Evolutionary conservation across 106 monocot genomes (phyloP).

Genomic region (Dactylorhiza incarnata): DNA sequence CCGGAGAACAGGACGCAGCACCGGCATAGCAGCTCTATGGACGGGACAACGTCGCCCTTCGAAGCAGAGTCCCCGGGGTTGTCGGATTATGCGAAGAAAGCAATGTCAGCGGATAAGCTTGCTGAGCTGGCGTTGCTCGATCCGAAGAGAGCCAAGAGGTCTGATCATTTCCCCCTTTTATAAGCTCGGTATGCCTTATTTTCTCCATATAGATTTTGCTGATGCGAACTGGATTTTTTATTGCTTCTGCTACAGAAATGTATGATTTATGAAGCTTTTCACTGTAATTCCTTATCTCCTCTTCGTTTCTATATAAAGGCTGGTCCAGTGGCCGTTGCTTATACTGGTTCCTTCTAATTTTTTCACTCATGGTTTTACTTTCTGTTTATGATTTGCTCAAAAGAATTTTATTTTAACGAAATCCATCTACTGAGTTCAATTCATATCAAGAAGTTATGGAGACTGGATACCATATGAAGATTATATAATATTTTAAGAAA

Average conservation of each 20-base stretch:
- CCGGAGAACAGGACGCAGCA: constrained; percentile 20
- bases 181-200: neutral
- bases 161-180: neutral
- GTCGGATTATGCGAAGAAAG: constrained; percentile 78
- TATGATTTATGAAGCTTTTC: neutral
- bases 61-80: constrained; percentile 47
- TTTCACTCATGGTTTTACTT: neutral
- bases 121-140: constrained; percentile 76
- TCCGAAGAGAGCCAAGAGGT: constrained; percentile 95
- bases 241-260: neutral
- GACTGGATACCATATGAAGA: neutral
- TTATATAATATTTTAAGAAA: neutral
- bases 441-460: neutral
- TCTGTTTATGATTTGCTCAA: neutral
- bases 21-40: constrained; percentile 65
- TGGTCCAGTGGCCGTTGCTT: neutral
- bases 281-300: neutral
- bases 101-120: constrained; percentile 79
- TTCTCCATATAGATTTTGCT: neutral
- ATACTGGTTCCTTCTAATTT: neutral
- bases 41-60: constrained; percentile 32
- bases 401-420: neutral
- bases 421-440: neutral
- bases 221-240: neutral
- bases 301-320: neutral